These are phyloP conservation scores for Russula ochroleuca DNA, from an alignment of 768 basidiomycete genomes.

Conservation along the genomic window DNA sequence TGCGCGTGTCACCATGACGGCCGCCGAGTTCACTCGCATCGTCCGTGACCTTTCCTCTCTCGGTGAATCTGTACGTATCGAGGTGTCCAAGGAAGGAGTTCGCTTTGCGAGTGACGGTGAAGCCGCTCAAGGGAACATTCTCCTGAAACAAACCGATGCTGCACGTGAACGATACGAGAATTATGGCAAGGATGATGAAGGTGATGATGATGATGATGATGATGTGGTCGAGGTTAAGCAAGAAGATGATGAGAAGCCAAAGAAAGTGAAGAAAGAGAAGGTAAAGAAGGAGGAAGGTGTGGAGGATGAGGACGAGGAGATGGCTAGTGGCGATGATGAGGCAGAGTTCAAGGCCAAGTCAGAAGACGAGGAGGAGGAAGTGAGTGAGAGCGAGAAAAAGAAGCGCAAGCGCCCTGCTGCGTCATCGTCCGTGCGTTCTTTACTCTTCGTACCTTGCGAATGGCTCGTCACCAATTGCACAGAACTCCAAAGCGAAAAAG, in stretches of 20 bases:
- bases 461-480: conserved; percentile 11
- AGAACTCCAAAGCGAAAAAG: conserved; percentile 49
- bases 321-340: conserved; percentile 49
- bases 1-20: conserved; percentile 81
- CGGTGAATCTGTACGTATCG: conserved; percentile 93
- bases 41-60: conserved; percentile 86
- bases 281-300: conserved; percentile 42
- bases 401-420: conserved; percentile 57
- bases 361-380: conserved; percentile 37
- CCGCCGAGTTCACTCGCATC: conserved; percentile 85
- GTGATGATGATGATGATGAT: conserved; percentile 17
- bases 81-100: conserved; percentile 93
- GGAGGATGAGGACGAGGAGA: conserved; percentile 39
- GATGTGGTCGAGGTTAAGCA: conserved; percentile 38
- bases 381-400: conserved; percentile 43
- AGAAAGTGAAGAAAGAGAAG: conserved; percentile 51
- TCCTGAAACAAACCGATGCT: conserved; percentile 68
- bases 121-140: conserved; percentile 82
- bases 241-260: conserved; percentile 41
- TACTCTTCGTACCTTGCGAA: neutral
- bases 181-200: conserved; percentile 29
- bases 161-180: conserved; percentile 26
- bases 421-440: conserved; percentile 43
- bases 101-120: conserved; percentile 92
- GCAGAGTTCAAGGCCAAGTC: conserved; percentile 38